A percentile compares a stretch with the other conserved stretches of the same genome.
Evolutionary conservation across 1,139 yeast genomes (phyloP).

Genomic region (Saccharomyces uvarum): DNA sequence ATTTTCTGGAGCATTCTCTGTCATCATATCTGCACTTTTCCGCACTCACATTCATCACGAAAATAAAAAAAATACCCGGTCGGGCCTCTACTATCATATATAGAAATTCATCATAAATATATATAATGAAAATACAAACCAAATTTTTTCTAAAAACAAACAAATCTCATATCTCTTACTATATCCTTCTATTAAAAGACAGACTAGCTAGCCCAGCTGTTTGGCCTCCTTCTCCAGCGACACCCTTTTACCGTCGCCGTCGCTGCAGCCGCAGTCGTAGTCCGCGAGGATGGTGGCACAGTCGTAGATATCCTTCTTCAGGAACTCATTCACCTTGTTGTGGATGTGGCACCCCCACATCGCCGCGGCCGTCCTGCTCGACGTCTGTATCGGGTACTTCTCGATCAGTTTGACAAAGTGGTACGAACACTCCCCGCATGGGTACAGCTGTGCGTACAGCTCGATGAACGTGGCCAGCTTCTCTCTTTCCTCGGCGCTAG

Average conservation of each 20-base stretch:
- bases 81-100: not conserved
- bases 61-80: not conserved
- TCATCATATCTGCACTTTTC: not conserved
- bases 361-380: slow-evolving; percentile 73
- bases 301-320: slow-evolving; percentile 68
- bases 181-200: not conserved
- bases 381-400: slow-evolving; percentile 78
- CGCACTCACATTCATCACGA: not conserved
- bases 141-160: too few species aligned
- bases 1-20: not conserved
- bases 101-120: not conserved
- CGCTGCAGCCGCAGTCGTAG: slow-evolving; percentile 87
- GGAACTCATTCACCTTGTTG: slow-evolving; percentile 69
- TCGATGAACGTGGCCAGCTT: slow-evolving; percentile 50
- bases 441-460: slow-evolving; percentile 71
- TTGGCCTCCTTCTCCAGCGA: slow-evolving; percentile 12
- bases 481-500: slow-evolving; percentile 52
- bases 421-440: slow-evolving; percentile 92
- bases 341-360: slow-evolving; percentile 97
- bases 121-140: not conserved
- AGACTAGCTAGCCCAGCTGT: slow-evolving; percentile 10
- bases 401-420: slow-evolving; percentile 68
- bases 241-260: slow-evolving; percentile 14
- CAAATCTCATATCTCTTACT: too few species aligned
- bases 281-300: slow-evolving; percentile 78